Evolutionary conservation across 2,329 filamentous ascomycete species (phyloP).

Genomic region (Fusarium tuaranense): DNA sequence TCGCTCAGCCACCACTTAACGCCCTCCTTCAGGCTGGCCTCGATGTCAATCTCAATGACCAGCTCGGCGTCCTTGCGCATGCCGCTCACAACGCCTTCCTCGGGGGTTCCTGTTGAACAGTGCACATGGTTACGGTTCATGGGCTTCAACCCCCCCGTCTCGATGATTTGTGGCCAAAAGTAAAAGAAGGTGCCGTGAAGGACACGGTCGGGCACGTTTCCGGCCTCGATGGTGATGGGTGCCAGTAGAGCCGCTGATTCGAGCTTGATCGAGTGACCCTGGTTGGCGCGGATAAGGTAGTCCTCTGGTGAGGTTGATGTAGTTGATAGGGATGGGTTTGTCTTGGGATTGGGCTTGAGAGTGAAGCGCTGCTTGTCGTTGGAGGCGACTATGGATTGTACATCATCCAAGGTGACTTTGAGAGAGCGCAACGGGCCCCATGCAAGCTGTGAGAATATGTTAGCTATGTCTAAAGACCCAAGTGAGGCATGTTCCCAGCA

Average conservation of each 20-base stretch:
- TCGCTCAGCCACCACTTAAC: constrained; percentile 83
- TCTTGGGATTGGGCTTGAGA: constrained; percentile 68
- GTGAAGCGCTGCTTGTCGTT: constrained; percentile 95
- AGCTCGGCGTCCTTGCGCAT: constrained; percentile 85
- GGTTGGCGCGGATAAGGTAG: constrained; percentile 93
- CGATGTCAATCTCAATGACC: constrained; percentile 81
- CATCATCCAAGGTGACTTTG: constrained; percentile 79
- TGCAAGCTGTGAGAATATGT: constrained; percentile 55
- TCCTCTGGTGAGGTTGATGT: constrained; percentile 65
- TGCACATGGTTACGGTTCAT: constrained; percentile 94
- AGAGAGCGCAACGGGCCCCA: constrained; percentile 74
- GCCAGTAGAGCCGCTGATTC: constrained; percentile 78
- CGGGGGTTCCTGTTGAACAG: constrained; percentile 81
- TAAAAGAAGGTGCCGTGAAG: constrained; percentile 92
- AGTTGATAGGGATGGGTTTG: constrained; percentile 38
- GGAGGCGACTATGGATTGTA: constrained; percentile 74
- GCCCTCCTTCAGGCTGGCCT: constrained; percentile 70
- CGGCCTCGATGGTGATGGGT: constrained; percentile 70
- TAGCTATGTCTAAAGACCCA: background rate
- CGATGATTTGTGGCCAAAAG: constrained; percentile 80
- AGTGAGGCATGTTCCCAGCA: background rate
- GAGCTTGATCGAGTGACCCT: constrained; percentile 87
- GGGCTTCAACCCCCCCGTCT: constrained; percentile 79
- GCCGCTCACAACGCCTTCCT: constrained; percentile 75
- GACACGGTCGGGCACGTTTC: constrained; percentile 72